Evolutionary conservation across 2,329 filamentous ascomycete species (phyloP).

Genomic region (Harringtonia lauricola): DNA sequence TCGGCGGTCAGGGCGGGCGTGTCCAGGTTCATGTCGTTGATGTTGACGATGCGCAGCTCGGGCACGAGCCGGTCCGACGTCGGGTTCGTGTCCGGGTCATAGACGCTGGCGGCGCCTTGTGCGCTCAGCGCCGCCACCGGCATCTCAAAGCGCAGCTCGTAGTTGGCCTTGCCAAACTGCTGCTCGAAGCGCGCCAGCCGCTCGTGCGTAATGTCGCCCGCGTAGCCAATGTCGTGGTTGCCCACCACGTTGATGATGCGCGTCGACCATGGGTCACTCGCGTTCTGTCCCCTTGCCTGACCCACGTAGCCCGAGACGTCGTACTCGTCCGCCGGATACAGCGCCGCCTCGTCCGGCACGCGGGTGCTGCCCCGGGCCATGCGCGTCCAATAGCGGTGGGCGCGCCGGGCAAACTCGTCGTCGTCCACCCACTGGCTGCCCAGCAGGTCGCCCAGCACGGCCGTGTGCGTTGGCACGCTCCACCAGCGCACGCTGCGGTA

Average conservation of each 20-base stretch:
- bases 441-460: constrained; percentile 80
- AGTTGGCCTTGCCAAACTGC: constrained; percentile 80
- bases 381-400: constrained; percentile 65
- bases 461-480: constrained; percentile 73
- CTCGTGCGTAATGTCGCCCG: constrained; percentile 72
- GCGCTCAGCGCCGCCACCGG: constrained; percentile 29
- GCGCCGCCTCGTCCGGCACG: constrained; percentile 45
- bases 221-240: constrained; percentile 95
- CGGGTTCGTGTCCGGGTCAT: constrained; percentile 30
- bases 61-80: constrained; percentile 41
- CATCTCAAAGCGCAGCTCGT: constrained; percentile 68
- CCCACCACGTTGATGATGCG: constrained; percentile 83
- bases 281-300: neutral
- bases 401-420: constrained; percentile 67
- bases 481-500: constrained; percentile 79
- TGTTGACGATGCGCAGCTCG: constrained; percentile 68
- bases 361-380: constrained; percentile 61
- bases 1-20: constrained; percentile 57
- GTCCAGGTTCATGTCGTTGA: constrained; percentile 93
- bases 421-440: constrained; percentile 93
- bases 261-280: constrained; percentile 51
- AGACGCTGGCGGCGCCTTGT: constrained; percentile 27
- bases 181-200: constrained; percentile 73
- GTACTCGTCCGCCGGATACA: constrained; percentile 36
- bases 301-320: constrained; percentile 38